Percentiles rank a stretch among this genome's conserved stretches.
Conservation (phyloP, 148 eudicot genomes). For the Chenopodium formosanum region DNA sequence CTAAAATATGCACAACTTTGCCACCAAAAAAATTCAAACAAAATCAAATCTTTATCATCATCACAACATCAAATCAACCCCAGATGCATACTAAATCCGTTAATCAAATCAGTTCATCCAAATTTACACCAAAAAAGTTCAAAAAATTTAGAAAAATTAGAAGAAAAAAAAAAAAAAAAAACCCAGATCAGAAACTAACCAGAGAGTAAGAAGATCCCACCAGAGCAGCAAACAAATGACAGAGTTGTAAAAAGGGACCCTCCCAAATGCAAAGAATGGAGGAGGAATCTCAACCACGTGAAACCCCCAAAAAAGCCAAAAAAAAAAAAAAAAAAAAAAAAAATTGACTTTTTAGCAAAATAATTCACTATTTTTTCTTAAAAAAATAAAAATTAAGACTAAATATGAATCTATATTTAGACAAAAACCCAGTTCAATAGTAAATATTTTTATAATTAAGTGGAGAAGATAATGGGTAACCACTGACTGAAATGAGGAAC, state of each 20-base stretch:
- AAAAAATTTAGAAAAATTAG: neutral
- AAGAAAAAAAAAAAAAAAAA: neutral
- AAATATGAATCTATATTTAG: slow-evolving; percentile 1
- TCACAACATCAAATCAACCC: neutral
- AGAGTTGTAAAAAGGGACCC: slow-evolving; percentile 15
- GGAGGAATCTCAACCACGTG: slow-evolving; percentile 20
- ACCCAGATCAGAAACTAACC: slow-evolving; percentile 24
- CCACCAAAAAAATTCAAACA: neutral
- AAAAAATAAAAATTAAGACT: neutral
- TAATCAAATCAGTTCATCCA: neutral
- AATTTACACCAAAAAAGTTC: neutral
- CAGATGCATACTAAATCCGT: neutral
- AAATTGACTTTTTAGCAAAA: slow-evolving; percentile 5
- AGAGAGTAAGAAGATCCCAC: slow-evolving; percentile 20
- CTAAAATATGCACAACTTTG: neutral
- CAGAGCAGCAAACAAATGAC: slow-evolving; percentile 19
- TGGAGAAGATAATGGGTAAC: slow-evolving; percentile 18
- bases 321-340: neutral
- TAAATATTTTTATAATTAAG: neutral
- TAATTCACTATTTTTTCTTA: neutral
- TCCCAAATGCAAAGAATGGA: slow-evolving; percentile 9
- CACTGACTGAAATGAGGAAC: slow-evolving; percentile 17
- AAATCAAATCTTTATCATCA: neutral
- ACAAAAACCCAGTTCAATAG: neutral
- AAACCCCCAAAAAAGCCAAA: neutral